Base-by-base conservation (phyloP, 306 rosid genomes). In the Cicer pinnatifidum region DNA sequence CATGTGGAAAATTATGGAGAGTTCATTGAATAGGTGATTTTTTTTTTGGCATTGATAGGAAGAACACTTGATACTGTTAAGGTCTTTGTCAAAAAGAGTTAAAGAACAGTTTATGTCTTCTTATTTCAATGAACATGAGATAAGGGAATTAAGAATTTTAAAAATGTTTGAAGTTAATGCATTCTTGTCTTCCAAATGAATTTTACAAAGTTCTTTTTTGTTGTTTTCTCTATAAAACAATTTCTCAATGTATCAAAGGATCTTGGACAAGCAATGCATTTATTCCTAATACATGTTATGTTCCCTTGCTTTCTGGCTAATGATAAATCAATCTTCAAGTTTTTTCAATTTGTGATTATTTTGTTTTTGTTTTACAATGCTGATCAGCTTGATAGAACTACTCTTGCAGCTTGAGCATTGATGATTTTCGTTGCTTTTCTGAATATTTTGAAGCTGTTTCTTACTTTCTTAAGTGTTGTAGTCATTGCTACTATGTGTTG, bases 71-170 rank as follows among this genome's bases (percentile, higher is more conserved):
- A 56, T 82, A 50, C 40, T 12, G 35, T 76, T 75, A 71, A 67
- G 75, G 78, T 83, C 62, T 67, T 72, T 52, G 66, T 67, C 12
- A 79, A 19, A 73, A 59, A 10, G 75, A 82, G 80, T 70, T 75
- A 77, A 75, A 58, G 71, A 61, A 38, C 37, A 67, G 67, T 74
- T 79, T 56, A 56, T 65, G 80, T 74, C 37, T 71, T 81, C 44
- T 33, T 59, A 41, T 72, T 69, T 80, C 57, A 73, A 61, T 53
- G 11, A 15, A 60, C 44, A 50, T 57, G 35, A 66, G 77, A 41
- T 47, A 67, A 71, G 58, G 65, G 57, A 61, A 65, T 67, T 47
- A 11, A 63, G 73, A 62, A 52, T 35, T 66, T 80, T 37, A n/a
- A 37, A 69, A 41, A 73, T 81, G 23, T 43, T 53, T 72, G 54